Evolutionary conservation across 306 rosid genomes (phyloP).

Genomic region (Fagus crenata): DNA sequence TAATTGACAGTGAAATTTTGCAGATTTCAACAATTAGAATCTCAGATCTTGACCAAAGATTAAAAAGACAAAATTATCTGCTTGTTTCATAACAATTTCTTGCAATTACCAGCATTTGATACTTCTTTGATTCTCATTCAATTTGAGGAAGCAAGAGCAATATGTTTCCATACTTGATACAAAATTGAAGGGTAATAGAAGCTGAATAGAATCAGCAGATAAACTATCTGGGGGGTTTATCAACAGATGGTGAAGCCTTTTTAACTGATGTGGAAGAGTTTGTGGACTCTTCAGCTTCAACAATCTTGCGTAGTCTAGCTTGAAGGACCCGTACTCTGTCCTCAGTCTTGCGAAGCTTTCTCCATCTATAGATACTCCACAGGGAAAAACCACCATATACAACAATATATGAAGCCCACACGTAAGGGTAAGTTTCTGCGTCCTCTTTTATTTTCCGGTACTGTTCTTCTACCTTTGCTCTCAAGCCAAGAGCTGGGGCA

Average conservation of each 20-base stretch:
- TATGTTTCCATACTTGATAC: constrained; percentile 11
- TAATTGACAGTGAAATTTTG: not conserved
- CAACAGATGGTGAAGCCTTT: constrained; percentile 49
- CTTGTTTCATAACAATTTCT: constrained; percentile 20
- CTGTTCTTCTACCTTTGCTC: constrained; percentile 45
- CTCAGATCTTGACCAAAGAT: not conserved
- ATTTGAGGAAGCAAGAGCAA: constrained; percentile 4
- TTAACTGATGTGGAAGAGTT: constrained; percentile 41
- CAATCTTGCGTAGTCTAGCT: constrained; percentile 53
- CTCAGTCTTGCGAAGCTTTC: constrained; percentile 83
- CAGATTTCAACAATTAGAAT: not conserved
- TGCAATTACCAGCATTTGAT: constrained; percentile 17
- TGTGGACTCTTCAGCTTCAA: constrained; percentile 55
- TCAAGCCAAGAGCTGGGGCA: constrained; percentile 35
- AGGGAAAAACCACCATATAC: constrained; percentile 76
- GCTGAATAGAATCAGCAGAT: constrained; percentile 17
- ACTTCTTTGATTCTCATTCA: constrained; percentile 21
- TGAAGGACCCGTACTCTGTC: constrained; percentile 61
- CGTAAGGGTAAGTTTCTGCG: constrained; percentile 76
- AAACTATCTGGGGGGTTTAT: constrained; percentile 32
- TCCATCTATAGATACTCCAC: constrained; percentile 71
- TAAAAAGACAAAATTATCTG: constrained; percentile 13
- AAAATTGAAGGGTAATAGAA: constrained; percentile 14
- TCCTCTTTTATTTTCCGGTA: constrained; percentile 60
- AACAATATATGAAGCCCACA: constrained; percentile 78